Conservation (phyloP, 208 protist genomes). For the Angomonas deanei region DNA sequence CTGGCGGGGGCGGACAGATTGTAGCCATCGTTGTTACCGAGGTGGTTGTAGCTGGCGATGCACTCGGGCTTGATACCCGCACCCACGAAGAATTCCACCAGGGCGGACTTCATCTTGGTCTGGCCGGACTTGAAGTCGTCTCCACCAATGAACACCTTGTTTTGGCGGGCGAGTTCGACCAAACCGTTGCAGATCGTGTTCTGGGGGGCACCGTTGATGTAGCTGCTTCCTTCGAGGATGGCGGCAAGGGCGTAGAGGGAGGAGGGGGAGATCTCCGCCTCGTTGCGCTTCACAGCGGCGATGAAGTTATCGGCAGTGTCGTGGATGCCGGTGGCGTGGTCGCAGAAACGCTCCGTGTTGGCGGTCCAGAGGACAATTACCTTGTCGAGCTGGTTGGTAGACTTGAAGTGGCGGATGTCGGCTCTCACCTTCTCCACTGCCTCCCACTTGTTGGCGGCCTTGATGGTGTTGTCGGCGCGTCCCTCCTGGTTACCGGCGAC, state of each 20-base stretch:
- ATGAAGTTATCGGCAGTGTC: conserved; percentile 96
- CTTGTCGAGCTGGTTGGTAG: conserved; percentile 91
- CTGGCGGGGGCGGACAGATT: conserved; percentile 94
- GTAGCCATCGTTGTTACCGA: conserved; percentile 99
- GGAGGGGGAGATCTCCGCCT: conserved; percentile 94
- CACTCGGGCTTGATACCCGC: conserved; percentile 89
- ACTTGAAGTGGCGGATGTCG: conserved; percentile 93
- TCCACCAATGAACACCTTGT: conserved; percentile 93
- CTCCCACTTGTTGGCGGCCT: conserved; percentile 83
- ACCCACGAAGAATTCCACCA: conserved; percentile 97
- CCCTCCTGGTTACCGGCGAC: conserved; percentile 97
- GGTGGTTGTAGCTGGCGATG: conserved; percentile 91
- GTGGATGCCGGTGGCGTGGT: conserved; percentile 90
- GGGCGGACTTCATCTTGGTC: conserved; percentile 99
- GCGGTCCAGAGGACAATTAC: conserved; percentile 98
- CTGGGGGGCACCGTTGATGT: conserved; percentile 99
- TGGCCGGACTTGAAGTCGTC: conserved; percentile 99
- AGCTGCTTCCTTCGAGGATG: conserved; percentile 95
- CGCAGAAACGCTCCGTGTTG: conserved; percentile 97
- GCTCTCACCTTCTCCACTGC: conserved; percentile 91
- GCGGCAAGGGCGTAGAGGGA: conserved; percentile 95
- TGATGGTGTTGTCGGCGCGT: conserved; percentile 96
- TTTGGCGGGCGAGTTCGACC: conserved; percentile 88
- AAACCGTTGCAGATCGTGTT: conserved; percentile 98
- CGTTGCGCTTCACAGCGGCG: conserved; percentile 75